Percentiles rank a stretch among this genome's conserved stretches.
phyloP scores from a whole-genome alignment of 2,329 filamentous ascomycete species.

The Ophiostoma novo-ulmi region DNA sequence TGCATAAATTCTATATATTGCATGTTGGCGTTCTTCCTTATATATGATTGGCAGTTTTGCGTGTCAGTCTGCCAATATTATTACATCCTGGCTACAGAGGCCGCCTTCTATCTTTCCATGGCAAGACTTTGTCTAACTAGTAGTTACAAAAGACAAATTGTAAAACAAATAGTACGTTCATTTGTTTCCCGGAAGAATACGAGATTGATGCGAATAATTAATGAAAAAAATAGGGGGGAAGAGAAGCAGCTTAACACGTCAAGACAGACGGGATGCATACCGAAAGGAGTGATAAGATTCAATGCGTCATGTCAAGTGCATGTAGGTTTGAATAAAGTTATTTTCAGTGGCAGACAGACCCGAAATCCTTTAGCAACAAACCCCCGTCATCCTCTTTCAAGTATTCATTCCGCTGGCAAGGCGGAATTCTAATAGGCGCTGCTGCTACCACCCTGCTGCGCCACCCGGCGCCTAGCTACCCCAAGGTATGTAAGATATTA shows the following conservation, averaged over 20 bases:
- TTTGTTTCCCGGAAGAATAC: neutral
- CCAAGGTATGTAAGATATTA: no score
- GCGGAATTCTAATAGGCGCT: neutral
- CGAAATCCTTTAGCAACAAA: neutral
- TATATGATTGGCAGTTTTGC: neutral
- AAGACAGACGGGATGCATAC: neutral
- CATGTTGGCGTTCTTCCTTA: neutral
- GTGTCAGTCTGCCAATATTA: neutral
- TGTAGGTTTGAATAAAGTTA: neutral
- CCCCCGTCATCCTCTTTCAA: neutral
- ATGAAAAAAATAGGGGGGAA: neutral
- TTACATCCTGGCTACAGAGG: neutral
- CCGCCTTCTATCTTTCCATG: neutral
- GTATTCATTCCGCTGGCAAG: neutral
- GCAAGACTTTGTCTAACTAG: neutral
- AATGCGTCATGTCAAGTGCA: neutral
- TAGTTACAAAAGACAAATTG: neutral
- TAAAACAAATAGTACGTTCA: neutral
- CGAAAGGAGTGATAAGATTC: neutral
- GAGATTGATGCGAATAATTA: neutral
- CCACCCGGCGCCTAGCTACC: neutral
- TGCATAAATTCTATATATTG: neutral
- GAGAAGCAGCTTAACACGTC: neutral
- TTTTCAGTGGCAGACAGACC: neutral
- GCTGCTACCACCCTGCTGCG: neutral